Evolutionary conservation across 371 early-diverging fungal species (phyloP).

Genomic region (Apophysomyces variabilis): DNA sequence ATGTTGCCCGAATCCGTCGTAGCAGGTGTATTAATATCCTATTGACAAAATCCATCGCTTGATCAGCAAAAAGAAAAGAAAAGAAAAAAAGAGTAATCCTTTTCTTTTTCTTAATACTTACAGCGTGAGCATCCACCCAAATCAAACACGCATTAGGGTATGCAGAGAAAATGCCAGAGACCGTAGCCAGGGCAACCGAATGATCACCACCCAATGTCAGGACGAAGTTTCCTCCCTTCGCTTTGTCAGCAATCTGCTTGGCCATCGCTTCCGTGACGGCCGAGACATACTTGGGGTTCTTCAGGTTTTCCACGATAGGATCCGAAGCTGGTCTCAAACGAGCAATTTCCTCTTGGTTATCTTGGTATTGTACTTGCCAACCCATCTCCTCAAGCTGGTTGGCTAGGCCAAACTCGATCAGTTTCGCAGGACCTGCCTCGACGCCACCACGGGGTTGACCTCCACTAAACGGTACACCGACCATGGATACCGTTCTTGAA

Average conservation of each 20-base stretch:
- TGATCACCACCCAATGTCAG: conserved; percentile 95
- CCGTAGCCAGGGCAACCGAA: conserved; percentile 88
- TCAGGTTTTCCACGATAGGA: conserved; percentile 72
- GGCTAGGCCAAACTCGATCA: conserved; percentile 81
- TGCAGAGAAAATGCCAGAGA: conserved; percentile 81
- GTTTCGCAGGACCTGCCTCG: conserved; percentile 80
- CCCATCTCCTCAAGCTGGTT: conserved; percentile 81
- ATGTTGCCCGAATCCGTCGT: conserved; percentile 92
- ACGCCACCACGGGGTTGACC: conserved; percentile 86
- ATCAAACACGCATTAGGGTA: conserved; percentile 89
- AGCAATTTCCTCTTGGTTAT: conserved; percentile 61
- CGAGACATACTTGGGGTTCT: conserved; percentile 83
- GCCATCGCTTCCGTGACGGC: conserved; percentile 71
- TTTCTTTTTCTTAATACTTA: conserved; percentile 43
- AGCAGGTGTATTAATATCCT: conserved; percentile 95
- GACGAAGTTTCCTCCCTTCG: conserved; percentile 72
- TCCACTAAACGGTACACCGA: conserved; percentile 82
- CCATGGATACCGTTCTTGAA: conserved; percentile 67
- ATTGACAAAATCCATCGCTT: no score
- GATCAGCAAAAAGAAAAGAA: no score
- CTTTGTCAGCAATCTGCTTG: conserved; percentile 66
- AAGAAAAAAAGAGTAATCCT: no score
- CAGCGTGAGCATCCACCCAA: conserved; percentile 98
- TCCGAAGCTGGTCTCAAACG: conserved; percentile 61
- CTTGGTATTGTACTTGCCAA: conserved; percentile 75